A percentile compares a stretch with the other conserved stretches of the same genome.
Evolutionary conservation across 345 rosid species (phyloP).

Genomic region (Dipteronia sinensis): DNA sequence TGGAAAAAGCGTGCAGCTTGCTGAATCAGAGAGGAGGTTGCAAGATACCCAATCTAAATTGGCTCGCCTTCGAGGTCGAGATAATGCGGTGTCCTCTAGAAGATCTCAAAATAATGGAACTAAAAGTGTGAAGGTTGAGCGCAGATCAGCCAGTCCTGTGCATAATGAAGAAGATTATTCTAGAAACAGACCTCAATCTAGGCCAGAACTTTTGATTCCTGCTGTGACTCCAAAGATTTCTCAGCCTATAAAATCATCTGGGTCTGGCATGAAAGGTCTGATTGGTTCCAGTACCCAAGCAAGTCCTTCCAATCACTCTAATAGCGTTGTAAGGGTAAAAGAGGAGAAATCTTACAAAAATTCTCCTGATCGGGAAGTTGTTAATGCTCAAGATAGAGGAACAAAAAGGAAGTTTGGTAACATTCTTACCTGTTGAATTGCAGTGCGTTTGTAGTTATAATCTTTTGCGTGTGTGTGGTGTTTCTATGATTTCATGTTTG

Average conservation of each 20-base stretch:
- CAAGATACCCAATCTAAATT: constrained; percentile 55
- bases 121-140: constrained; percentile 37
- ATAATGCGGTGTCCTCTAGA: constrained; percentile 27
- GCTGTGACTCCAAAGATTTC: constrained; percentile 43
- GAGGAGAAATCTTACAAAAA: constrained; percentile 41
- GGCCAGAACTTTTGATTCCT: constrained; percentile 53
- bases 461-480: not conserved
- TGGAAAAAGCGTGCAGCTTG: constrained; percentile 49
- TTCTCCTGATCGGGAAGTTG: constrained; percentile 36
- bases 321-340: constrained; percentile 34
- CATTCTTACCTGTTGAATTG: constrained; percentile 3
- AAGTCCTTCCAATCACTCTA: constrained; percentile 23
- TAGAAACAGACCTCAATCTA: constrained; percentile 29
- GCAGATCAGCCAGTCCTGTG: constrained; percentile 33
- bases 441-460: not conserved
- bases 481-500: not conserved
- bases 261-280: constrained; percentile 31
- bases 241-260: constrained; percentile 34
- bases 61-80: constrained; percentile 53
- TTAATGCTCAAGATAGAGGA: constrained; percentile 50
- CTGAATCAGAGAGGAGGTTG: constrained; percentile 61
- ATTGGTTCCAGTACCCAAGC: constrained; percentile 28
- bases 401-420: constrained; percentile 75
- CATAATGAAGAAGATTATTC: constrained; percentile 32
- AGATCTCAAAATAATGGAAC: constrained; percentile 28